Evolutionary conservation across 257 asterid genomes (phyloP), one percentile per base, ranked within the genome.

Genomic region (Penstemon davidsonii): DNA sequence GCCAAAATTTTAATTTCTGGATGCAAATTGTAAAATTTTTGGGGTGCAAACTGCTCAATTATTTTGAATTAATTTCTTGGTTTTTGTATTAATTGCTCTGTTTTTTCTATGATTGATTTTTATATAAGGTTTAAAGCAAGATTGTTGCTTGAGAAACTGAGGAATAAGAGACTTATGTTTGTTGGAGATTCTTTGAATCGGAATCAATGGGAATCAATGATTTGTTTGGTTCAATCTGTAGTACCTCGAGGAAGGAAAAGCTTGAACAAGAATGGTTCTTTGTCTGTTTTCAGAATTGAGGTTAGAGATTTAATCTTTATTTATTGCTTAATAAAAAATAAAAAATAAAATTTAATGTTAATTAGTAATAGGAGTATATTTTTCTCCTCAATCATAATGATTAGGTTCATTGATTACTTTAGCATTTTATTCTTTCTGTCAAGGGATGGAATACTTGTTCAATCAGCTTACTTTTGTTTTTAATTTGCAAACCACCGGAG

Each of bases 201-300:
- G 61, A 90, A 90, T 60, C 95, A 87, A 13, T 90, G 97, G 97
- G 97, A 90, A 75, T 90, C 97, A 4, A 84, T 90, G 96, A 73
- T 90, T 38, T 90, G 97, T 67, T 81, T 90, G 66, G 87, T 77
- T 71, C 97, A 90, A 77, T 87, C 96, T 0, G 77, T 45, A 0
- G 66, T 69, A 60, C 84, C 96, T 42, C 79, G 75, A 3, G 90
- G 75, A 38, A 71, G 75, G 53, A 90, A 90, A 69, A 84, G 83
- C 86, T 81, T 87, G 80, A 82, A 80, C 83, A 90, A 87, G 84
- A 81, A 79, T 25, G 97, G 96, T 4, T 87, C 97, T 65, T 81
- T 86, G 54, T 83, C 96, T 12, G 69, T 87, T 68, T 90, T 90
- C 82, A 86, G 77, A 80, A 83, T 90, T 46, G 85, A 90, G 96